Conservation (phyloP, 148 eudicot genomes). For the Silene latifolia region DNA sequence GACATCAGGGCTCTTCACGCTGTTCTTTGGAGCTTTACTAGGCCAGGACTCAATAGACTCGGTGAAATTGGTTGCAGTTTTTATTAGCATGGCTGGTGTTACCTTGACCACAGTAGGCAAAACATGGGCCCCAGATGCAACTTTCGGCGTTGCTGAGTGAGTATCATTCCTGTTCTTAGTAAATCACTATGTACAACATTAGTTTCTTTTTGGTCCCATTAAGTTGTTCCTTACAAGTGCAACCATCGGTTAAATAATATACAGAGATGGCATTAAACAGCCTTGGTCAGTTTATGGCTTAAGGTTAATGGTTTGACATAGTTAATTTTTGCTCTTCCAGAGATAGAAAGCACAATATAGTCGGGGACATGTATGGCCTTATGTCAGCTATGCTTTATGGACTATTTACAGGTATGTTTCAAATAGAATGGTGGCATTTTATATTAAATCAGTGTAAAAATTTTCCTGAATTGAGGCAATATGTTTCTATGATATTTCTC, state of each 20-base stretch:
- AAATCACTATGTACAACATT: background rate
- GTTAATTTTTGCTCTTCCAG: conserved; percentile 14
- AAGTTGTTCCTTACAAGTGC: background rate
- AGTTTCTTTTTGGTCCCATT: background rate
- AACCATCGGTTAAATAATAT: background rate
- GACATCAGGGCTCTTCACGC: conserved; percentile 46
- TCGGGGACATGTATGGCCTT: conserved; percentile 39
- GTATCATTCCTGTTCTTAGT: conserved; percentile 7
- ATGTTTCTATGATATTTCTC: conserved; percentile 11
- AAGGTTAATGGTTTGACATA: background rate
- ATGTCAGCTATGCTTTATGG: conserved; percentile 38
- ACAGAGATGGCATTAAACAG: background rate
- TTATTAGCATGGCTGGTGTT: conserved; percentile 44
- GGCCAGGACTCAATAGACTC: conserved; percentile 32
- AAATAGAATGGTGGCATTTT: background rate
- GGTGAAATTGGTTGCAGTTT: conserved; percentile 30
- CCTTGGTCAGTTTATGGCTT: background rate
- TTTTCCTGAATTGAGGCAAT: background rate
- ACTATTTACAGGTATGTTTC: conserved; percentile 32
- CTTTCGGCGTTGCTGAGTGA: conserved; percentile 28
- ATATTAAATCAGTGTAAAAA: background rate
- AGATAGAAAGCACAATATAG: conserved; percentile 31
- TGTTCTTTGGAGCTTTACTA: conserved; percentile 43
- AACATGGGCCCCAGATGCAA: conserved; percentile 42
- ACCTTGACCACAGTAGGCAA: conserved; percentile 42